Conservation (phyloP, 2,329 filamentous ascomycete species). For the Apiospora rasikravindrae region DNA sequence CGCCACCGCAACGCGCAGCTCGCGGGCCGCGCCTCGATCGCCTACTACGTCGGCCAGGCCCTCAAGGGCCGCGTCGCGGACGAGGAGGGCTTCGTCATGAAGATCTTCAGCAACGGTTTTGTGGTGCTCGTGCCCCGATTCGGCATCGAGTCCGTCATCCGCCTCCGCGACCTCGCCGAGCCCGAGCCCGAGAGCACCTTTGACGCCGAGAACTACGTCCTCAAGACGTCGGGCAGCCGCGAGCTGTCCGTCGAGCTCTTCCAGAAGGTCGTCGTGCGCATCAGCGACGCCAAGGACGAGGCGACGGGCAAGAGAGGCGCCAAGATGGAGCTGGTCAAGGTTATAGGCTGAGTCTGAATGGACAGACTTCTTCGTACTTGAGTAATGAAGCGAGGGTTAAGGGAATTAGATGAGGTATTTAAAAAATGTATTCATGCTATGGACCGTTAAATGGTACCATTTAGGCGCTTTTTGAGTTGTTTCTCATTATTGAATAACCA, state of each 20-base stretch:
- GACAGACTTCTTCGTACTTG: no score
- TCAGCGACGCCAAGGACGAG: conserved; percentile 93
- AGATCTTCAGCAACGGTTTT: conserved; percentile 95
- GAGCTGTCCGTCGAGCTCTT: conserved; percentile 78
- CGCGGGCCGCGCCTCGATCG: conserved; percentile 90
- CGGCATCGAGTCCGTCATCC: conserved; percentile 90
- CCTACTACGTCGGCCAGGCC: conserved; percentile 97
- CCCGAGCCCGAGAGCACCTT: conserved; percentile 81
- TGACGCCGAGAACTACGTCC: conserved; percentile 83
- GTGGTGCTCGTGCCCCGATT: conserved; percentile 96
- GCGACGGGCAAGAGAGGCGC: conserved; percentile 94
- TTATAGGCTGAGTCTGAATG: neutral
- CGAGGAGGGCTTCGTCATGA: conserved; percentile 96
- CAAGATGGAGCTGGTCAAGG: conserved; percentile 69
- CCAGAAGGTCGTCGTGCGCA: conserved; percentile 86
- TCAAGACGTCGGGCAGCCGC: conserved; percentile 64
- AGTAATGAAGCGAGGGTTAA: neutral
- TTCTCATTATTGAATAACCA: neutral
- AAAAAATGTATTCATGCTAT: conserved; percentile 2
- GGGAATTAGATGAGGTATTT: neutral
- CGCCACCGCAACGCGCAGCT: conserved; percentile 97
- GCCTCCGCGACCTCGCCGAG: conserved; percentile 80
- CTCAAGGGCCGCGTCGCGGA: conserved; percentile 78
- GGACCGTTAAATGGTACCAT: neutral
- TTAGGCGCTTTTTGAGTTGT: neutral